A percentile compares a stretch with the other conserved stretches of the same genome.
Evolutionary conservation across 1,284 basidiomycete genomes (phyloP).

Genomic region (Ustilago loliicola): DNA sequence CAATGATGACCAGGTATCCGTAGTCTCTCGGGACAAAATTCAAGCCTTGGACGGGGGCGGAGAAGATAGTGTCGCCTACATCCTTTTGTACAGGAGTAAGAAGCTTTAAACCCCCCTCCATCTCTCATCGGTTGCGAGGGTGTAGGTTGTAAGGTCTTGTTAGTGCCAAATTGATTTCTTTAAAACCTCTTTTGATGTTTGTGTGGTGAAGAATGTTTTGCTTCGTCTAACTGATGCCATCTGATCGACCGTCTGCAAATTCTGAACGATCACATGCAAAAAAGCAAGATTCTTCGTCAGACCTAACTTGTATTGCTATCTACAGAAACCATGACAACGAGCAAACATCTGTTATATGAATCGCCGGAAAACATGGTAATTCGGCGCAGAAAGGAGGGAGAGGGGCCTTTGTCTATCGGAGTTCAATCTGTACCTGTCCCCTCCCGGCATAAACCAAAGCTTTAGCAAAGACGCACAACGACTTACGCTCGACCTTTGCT

Average conservation of each 20-base stretch:
- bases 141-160: not conserved
- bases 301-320: too few species aligned
- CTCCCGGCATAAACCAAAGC: slow-evolving; percentile 38
- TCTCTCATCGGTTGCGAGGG: too few species aligned
- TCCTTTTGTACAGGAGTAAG: slow-evolving; percentile 64
- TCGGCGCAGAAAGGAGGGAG: too few species aligned
- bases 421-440: slow-evolving; percentile 32
- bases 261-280: too few species aligned
- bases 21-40: slow-evolving; percentile 66
- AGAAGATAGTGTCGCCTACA: slow-evolving; percentile 68
- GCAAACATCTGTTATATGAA: too few species aligned
- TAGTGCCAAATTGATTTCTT: not conserved
- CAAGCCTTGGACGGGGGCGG: slow-evolving; percentile 64
- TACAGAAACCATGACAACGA: too few species aligned
- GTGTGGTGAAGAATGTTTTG: too few species aligned
- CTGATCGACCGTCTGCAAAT: too few species aligned
- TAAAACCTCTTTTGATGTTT: too few species aligned
- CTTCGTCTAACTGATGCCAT: too few species aligned
- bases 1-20: slow-evolving; percentile 67
- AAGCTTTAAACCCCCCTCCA: slow-evolving; percentile 6
- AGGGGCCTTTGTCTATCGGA: slow-evolving; percentile 12
- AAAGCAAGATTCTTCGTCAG: too few species aligned
- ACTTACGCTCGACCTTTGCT: slow-evolving; percentile 19
- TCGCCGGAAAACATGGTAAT: too few species aligned
- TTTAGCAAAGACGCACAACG: slow-evolving; percentile 34